Evolutionary conservation across 2,329 filamentous ascomycete genomes (phyloP), one percentile per base, ranked within the genome.

Genomic region (Botryotinia globosa): DNA sequence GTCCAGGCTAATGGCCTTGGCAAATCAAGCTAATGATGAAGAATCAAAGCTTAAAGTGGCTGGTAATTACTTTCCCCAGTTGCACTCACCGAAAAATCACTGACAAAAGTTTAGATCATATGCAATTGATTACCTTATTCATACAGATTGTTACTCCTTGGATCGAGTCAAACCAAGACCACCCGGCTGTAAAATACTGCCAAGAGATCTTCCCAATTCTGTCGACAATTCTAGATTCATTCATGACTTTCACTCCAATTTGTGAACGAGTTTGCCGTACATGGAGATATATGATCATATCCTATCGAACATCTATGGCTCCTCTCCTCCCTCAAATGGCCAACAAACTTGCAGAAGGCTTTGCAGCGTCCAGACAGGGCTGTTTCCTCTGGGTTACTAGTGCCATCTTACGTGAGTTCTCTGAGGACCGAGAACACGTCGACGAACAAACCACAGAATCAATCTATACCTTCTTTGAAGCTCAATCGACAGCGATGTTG

Each of bases 301-400:
- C 94, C 0, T 98, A 98, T 82, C 90, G 96, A 76, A 96, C 92
- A 3, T 92, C 92, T 68, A 97, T 97, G 85, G 89, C 92, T 22
- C 94, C 95, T 37, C 84, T 99, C 63, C 87, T 99, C 62, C 92
- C 92, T 1, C 88, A 90, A 32, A 90, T 99, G 83, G 97, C 96
- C 29, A 92, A 95, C 78, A 97, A 95, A 82, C 88, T 99, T 73
- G 93, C 93, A 1, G 87, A 87, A 75, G 94, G 95, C 7, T 99
- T 99, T 81, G 88, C 92, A 72, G 87, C 88, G 29, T 98, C 95
- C 18, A 89, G 91, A 74, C 95, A 99, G 82, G 96, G 96, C 20
- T 98, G 95, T 81, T 99, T 99, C 86, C 86, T 99, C n/a, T 99
- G 96, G 96, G 95, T 96, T 1, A 98, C 95, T 3, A 93, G 94